Evolutionary conservation across 2,329 filamentous ascomycete species (phyloP).

Genomic region (Domatiomyces globalis): DNA sequence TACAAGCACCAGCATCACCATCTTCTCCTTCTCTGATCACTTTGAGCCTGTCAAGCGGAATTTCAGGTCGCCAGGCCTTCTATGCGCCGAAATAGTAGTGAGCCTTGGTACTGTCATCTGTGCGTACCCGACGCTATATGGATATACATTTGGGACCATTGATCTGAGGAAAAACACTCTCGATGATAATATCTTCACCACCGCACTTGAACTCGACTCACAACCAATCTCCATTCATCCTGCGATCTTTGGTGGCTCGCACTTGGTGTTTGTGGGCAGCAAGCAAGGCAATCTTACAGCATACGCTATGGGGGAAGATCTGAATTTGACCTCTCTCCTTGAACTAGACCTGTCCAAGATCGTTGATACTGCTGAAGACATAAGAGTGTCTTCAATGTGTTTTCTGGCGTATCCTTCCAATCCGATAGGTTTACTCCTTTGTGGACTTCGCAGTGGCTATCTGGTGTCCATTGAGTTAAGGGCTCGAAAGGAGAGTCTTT

Average conservation of each 20-base stretch:
- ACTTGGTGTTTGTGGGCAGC: slow-evolving; percentile 29
- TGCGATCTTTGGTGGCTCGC: not conserved
- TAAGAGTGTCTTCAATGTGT: slow-evolving; percentile 25
- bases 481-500: not conserved
- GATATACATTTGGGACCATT: not conserved
- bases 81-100: not conserved
- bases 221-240: not conserved
- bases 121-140: not conserved
- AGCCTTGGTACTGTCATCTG: not conserved
- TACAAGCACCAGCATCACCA: slow-evolving; percentile 18
- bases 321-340: slow-evolving; percentile 3
- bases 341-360: slow-evolving; percentile 3
- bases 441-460: slow-evolving; percentile 33
- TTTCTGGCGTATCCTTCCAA: slow-evolving; percentile 8
- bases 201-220: not conserved
- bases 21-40: slow-evolving; percentile 1
- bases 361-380: slow-evolving; percentile 22
- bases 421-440: slow-evolving; percentile 22
- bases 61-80: not conserved
- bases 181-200: not conserved
- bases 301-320: slow-evolving; percentile 19
- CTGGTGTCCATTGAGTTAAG: slow-evolving; percentile 26
- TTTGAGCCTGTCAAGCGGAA: not conserved
- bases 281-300: slow-evolving; percentile 24
- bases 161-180: not conserved